Base-by-base conservation (phyloP, 164 flowering plant species). In the Houttuynia cordata region DNA sequence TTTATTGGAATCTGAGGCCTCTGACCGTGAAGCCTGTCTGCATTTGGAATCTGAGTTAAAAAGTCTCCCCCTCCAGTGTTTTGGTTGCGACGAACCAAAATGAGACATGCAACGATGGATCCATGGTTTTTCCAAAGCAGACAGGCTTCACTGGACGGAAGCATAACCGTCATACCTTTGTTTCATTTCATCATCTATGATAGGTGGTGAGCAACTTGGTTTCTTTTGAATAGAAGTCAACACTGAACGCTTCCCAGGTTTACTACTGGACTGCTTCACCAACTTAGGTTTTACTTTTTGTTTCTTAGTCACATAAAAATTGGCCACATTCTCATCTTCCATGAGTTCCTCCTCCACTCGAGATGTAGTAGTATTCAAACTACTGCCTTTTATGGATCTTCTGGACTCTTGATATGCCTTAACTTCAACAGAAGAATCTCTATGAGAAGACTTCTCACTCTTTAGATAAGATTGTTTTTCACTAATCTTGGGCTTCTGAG, bases 181-280 rank as follows among this genome's bases (percentile, higher is more conserved):
- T 66, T 76, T 75, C 47, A 80, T 34, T 57, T 73, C 80, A 18
- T 64, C 74, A 68, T 85, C 89, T 40, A 84, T 51, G 50, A 54
- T 19, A 60, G 63, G 65, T 7, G 56, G 13, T 25, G 69, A 63
- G 62, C n/a, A n/a, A n/a, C n/a, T n/a, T n/a, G 63, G 23, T 61
- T 65, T 72, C 63, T 72, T 78, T 23, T 47, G n/a, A n/a, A 34
- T 19, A 58, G 70, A 53, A 61, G 65, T 64, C 37, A 42, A 37
- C 12, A 53, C 12, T 47, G 14, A 25, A 14, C 37, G 49, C 56
- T 60, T 72, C n/a, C 61, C 70, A 64, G 13, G 57, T 53, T 65
- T 67, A 64, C 45, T 63, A 30, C 56, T 56, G 8, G 21, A 24
- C 20, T n/a, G 12, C 57, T 61, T 71, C 68, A 51, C 61, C 51